A percentile compares a stretch with the other conserved stretches of the same genome.
Evolutionary conservation across 805 yeast genomes (phyloP).

Genomic region (Ogataea ramenticola): DNA sequence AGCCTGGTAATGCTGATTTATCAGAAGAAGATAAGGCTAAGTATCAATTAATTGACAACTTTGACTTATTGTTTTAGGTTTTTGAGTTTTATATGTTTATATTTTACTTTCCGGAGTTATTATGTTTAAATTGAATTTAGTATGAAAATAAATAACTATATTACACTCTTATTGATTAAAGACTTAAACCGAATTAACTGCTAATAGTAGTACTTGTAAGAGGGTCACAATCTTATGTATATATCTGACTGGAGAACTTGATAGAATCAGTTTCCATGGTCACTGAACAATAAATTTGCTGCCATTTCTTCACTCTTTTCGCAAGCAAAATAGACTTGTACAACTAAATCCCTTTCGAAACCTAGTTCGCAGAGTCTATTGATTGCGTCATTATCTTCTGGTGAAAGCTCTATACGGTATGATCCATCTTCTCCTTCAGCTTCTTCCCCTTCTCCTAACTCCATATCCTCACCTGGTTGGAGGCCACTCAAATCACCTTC

Average conservation of each 20-base stretch:
- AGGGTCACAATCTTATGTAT: too few species aligned
- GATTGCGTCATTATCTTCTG: constrained; percentile 86
- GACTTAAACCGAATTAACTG: too few species aligned
- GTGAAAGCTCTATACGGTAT: constrained; percentile 57
- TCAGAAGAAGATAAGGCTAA: constrained; percentile 25
- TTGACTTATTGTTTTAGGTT: constrained; percentile 16
- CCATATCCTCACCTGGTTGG: constrained; percentile 27
- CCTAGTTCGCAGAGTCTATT: constrained; percentile 87
- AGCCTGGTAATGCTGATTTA: constrained; percentile 69
- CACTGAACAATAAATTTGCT: constrained; percentile 80
- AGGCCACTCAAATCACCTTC: constrained; percentile 55
- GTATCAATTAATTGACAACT: constrained; percentile 21
- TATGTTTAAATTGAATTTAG: neutral
- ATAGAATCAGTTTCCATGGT: too few species aligned
- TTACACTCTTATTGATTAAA: neutral
- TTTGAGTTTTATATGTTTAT: neutral
- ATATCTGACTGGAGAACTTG: too few species aligned
- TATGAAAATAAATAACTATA: neutral
- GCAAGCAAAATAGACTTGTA: constrained; percentile 95
- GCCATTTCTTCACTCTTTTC: constrained; percentile 96
- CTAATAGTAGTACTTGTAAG: too few species aligned
- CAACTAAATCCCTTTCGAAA: constrained; percentile 78
- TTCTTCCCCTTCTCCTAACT: constrained; percentile 29
- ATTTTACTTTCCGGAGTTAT: too few species aligned
- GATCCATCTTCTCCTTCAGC: constrained; percentile 29